phyloP scores from a whole-genome alignment of 1,139 yeast genomes.

The Hyphopichia pseudoburtonii region DNA sequence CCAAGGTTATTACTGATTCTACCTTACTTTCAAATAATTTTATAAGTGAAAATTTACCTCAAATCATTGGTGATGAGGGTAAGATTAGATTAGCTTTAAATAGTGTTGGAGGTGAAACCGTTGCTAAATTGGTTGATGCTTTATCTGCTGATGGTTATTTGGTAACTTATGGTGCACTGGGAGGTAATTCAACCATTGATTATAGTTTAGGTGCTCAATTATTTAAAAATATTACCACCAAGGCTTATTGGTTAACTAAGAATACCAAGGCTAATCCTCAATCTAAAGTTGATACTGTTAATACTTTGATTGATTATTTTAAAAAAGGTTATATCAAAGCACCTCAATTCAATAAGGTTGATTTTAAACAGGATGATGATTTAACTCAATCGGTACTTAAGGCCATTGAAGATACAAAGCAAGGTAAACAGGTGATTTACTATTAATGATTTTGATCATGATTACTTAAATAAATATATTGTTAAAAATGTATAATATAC shows the following conservation, averaged over 20 bases:
- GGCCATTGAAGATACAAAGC: constrained; percentile 41
- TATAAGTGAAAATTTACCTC: constrained; percentile 30
- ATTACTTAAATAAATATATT: no score
- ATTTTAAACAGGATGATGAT: constrained; percentile 47
- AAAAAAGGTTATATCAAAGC: constrained; percentile 56
- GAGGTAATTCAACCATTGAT: constrained; percentile 49
- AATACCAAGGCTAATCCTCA: constrained; percentile 62
- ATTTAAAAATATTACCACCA: constrained; percentile 75
- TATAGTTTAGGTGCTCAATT: constrained; percentile 27
- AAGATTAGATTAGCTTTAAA: constrained; percentile 36
- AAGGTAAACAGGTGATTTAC: constrained; percentile 37
- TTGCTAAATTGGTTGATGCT: constrained; percentile 21
- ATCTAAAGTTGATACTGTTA: constrained; percentile 56
- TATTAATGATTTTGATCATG: constrained; percentile 15
- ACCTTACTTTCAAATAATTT: constrained; percentile 42
- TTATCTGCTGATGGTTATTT: constrained; percentile 26
- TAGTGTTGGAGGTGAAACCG: constrained; percentile 31
- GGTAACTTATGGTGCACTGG: constrained; percentile 29
- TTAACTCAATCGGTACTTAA: constrained; percentile 44
- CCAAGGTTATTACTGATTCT: constrained; percentile 29
- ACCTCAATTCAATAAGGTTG: constrained; percentile 42
- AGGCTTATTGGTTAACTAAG: constrained; percentile 87
- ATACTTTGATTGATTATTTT: constrained; percentile 59
- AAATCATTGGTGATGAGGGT: constrained; percentile 26
- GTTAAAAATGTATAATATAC: background rate